Conservation (phyloP, 2,329 filamentous ascomycete species). For the Didymellaceae sp. region DNA sequence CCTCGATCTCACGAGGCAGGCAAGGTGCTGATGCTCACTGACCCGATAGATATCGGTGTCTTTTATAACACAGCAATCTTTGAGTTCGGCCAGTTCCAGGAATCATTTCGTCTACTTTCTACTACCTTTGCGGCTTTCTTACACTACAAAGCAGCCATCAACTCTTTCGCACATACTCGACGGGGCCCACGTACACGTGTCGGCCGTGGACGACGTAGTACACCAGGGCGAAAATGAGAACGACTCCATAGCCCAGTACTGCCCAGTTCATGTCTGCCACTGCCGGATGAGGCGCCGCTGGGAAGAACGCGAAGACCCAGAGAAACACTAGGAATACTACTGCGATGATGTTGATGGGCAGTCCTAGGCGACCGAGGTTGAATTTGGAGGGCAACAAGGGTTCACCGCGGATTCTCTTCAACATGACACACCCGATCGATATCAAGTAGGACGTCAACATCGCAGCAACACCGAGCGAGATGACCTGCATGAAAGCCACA, state of each 20-base stretch:
- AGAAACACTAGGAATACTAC: slow-evolving; percentile 50
- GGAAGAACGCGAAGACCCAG: slow-evolving; percentile 55
- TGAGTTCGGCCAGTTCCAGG: too few relatives aligned
- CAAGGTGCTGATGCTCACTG: too few relatives aligned
- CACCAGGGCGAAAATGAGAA: slow-evolving; percentile 50
- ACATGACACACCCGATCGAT: slow-evolving; percentile 54
- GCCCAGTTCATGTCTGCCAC: slow-evolving; percentile 57
- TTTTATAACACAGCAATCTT: too few relatives aligned
- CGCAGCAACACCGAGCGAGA: slow-evolving; percentile 21
- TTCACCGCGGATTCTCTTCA: slow-evolving; percentile 53
- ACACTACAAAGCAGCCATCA: slow-evolving; percentile 58
- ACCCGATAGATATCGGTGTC: too few relatives aligned
- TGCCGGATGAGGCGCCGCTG: slow-evolving; percentile 47
- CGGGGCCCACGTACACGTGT: slow-evolving; percentile 46
- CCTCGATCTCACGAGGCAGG: too few relatives aligned
- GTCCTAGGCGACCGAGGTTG: slow-evolving; percentile 53
- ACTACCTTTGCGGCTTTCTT: slow-evolving; percentile 62
- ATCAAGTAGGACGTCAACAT: slow-evolving; percentile 39
- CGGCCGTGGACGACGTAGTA: slow-evolving; percentile 52
- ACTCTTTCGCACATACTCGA: slow-evolving; percentile 24
- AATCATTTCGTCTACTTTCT: too few relatives aligned
- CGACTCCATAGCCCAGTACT: slow-evolving; percentile 50
- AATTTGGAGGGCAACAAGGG: slow-evolving; percentile 54
- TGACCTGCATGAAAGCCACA: slow-evolving; percentile 30
- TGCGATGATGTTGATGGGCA: slow-evolving; percentile 51